Evolutionary conservation across 441 rosid genomes (phyloP), one percentile per base, ranked within the genome.

Genomic region (Daphne laureola): DNA sequence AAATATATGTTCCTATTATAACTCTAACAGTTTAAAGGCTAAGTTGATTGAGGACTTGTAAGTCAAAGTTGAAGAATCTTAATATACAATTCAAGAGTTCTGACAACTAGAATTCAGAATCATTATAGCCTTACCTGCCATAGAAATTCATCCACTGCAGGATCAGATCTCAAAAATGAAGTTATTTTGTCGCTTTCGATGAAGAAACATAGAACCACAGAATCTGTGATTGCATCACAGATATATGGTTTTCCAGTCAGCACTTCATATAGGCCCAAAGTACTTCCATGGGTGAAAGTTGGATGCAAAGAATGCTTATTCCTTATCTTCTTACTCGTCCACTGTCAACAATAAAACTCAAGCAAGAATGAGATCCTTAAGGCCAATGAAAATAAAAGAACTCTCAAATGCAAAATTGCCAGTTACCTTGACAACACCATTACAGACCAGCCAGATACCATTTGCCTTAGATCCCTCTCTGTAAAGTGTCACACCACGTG

Each of bases 381-480:
- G 12, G 40, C 40, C 35, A 59, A 9, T 9, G 11, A 41, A 50
- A 54, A 46, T 61, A 40, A 40, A 51, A 41, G 31, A 43, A 25
- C 27, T 16, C 57, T 4, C 43, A 54, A 51, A 59, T 40, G 18
- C 16, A 40, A 67, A 55, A 56, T 63, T 46, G 51, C 45, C 27
- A 31, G 12, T 59, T 73, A 92, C 98, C 96, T 83, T 89, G 70
- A 92, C 92, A 65, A 83, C 70, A 53, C 98, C 98, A 49, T 82
- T 86, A 54, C 83, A 84, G 66, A 92, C 65, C 49, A 92, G 90
- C 95, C 97, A 92, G 69, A 89, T 57, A 67, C 97, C 98, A 69
- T 67, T 78, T 52, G 98, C 77, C 68, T 70, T 76, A 59, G 88
- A 72, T 46, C 95, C 96, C 65, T 92, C 97, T 66, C 55, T 79